Percentiles rank a stretch among this genome's conserved stretches.
phyloP scores from a whole-genome alignment of 768 basidiomycete species.

The Gymnopilus junonius region DNA sequence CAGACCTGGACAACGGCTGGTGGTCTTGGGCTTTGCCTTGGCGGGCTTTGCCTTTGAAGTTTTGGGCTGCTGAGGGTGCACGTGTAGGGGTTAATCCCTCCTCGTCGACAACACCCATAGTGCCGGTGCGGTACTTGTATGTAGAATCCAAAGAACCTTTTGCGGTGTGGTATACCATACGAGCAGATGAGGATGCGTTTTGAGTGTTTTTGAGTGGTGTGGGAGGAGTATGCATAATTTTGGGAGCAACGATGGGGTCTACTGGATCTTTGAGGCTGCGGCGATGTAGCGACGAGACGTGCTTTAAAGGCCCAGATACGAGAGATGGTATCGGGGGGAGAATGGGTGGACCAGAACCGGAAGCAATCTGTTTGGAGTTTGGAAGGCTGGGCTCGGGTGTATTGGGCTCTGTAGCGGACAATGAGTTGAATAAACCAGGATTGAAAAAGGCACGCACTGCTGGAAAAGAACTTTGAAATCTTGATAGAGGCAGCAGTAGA shows the following conservation, averaged over 20 bases:
- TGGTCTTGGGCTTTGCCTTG: slow-evolving; percentile 19
- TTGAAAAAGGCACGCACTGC: slow-evolving; percentile 27
- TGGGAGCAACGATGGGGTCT: slow-evolving; percentile 24
- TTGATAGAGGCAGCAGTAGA: slow-evolving; percentile 32
- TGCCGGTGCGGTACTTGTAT: slow-evolving; percentile 35
- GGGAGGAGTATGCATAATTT: slow-evolving; percentile 37
- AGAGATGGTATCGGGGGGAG: slow-evolving; percentile 25
- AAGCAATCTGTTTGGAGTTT: slow-evolving; percentile 8
- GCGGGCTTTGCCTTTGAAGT: slow-evolving; percentile 29
- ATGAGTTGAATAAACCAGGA: neutral
- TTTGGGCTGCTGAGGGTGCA: slow-evolving; percentile 15
- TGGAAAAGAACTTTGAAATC: slow-evolving; percentile 36
- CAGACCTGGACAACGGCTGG: slow-evolving; percentile 7
- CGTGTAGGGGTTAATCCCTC: slow-evolving; percentile 25
- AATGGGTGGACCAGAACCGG: slow-evolving; percentile 13
- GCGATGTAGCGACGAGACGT: slow-evolving; percentile 30
- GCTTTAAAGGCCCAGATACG: slow-evolving; percentile 36
- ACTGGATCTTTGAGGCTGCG: slow-evolving; percentile 26
- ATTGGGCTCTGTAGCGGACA: slow-evolving; percentile 18
- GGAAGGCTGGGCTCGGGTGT: slow-evolving; percentile 13
- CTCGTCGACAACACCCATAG: slow-evolving; percentile 42
- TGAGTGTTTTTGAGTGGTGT: slow-evolving; percentile 31
- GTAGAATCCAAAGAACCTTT: slow-evolving; percentile 42
- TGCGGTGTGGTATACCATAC: slow-evolving; percentile 14
- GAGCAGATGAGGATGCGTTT: slow-evolving; percentile 10